Percentiles rank a stretch among this genome's conserved stretches.
These are phyloP conservation scores for Mortierella polycephala DNA, from an alignment of 371 early-diverging fungal genomes.

Conservation along the genomic window DNA sequence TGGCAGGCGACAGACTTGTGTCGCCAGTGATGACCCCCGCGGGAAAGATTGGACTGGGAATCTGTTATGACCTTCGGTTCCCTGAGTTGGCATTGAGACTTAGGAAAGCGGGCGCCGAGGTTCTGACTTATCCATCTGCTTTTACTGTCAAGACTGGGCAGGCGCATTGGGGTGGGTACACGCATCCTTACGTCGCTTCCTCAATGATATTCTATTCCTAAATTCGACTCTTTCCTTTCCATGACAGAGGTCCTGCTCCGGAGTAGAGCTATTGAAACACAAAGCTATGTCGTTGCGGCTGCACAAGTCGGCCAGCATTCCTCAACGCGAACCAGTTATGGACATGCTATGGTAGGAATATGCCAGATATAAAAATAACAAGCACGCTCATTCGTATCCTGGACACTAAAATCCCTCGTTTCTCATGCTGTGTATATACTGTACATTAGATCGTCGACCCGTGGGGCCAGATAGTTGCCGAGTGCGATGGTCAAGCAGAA, in stretches of 20 bases:
- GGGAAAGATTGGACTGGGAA: constrained; percentile 76
- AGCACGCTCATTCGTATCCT: not conserved
- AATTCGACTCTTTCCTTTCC: not conserved
- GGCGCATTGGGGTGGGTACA: constrained; percentile 85
- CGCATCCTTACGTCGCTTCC: not conserved
- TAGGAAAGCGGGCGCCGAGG: constrained; percentile 72
- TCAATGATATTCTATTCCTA: not conserved
- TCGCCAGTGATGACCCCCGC: constrained; percentile 73
- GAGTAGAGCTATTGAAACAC: constrained; percentile 90
- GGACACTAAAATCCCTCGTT: not conserved
- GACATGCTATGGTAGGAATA: constrained; percentile 79
- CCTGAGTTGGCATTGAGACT: constrained; percentile 74
- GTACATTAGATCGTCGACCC: constrained; percentile 70
- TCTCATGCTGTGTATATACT: not conserved
- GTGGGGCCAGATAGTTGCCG: constrained; percentile 76
- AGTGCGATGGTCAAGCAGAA: constrained; percentile 60
- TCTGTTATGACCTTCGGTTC: constrained; percentile 89
- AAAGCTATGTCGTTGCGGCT: constrained; percentile 81
- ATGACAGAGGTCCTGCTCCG: constrained; percentile 73
- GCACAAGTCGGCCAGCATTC: constrained; percentile 86
- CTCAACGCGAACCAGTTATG: constrained; percentile 77
- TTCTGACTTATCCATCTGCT: constrained; percentile 87
- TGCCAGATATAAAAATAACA: not conserved
- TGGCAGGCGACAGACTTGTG: constrained; percentile 63
- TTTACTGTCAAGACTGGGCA: constrained; percentile 86